Percentiles rank a stretch among this genome's conserved stretches.
These are phyloP conservation scores for Dactylellina cionopaga DNA, from an alignment of 2,329 filamentous ascomycete genomes.

Conservation along the genomic window DNA sequence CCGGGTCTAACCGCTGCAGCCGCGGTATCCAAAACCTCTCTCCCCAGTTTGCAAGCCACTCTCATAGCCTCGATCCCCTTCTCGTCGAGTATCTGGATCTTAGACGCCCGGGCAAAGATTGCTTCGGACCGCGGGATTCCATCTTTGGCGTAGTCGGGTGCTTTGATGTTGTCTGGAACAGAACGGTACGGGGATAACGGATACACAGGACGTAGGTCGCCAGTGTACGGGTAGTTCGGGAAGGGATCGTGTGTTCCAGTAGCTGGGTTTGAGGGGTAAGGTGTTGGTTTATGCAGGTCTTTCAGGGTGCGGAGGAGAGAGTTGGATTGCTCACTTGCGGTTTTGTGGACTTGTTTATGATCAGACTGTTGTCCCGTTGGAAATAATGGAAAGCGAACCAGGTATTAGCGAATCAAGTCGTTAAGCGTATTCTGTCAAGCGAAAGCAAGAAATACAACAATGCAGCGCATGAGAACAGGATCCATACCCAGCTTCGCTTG, in stretches of 20 bases:
- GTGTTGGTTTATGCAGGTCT: conserved; percentile 80
- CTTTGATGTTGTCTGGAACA: conserved; percentile 80
- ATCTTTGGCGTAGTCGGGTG: conserved; percentile 87
- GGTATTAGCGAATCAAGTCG: neutral
- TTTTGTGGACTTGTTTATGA: conserved; percentile 87
- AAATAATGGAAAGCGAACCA: too few species aligned
- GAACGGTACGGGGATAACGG: conserved; percentile 77
- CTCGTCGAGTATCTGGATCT: conserved; percentile 56
- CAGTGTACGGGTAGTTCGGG: conserved; percentile 84
- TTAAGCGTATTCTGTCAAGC: neutral
- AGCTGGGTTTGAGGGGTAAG: conserved; percentile 72
- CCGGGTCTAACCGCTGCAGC: conserved; percentile 86
- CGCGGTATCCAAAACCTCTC: conserved; percentile 92
- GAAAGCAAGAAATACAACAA: neutral
- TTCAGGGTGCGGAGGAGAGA: conserved; percentile 77
- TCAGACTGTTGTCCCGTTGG: conserved; percentile 71
- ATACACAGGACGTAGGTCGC: conserved; percentile 84
- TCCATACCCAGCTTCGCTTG: conserved; percentile 93
- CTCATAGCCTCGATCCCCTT: conserved; percentile 73
- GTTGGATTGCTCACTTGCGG: conserved; percentile 75
- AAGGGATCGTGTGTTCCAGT: conserved; percentile 92
- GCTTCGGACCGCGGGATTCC: conserved; percentile 77
- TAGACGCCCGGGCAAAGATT: conserved; percentile 60
- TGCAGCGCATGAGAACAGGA: conserved; percentile 5
- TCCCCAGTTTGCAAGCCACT: conserved; percentile 84